Evolutionary conservation across 768 basidiomycete species (phyloP), one percentile per base, ranked within the genome.

Genomic region (Trametes cingulata): DNA sequence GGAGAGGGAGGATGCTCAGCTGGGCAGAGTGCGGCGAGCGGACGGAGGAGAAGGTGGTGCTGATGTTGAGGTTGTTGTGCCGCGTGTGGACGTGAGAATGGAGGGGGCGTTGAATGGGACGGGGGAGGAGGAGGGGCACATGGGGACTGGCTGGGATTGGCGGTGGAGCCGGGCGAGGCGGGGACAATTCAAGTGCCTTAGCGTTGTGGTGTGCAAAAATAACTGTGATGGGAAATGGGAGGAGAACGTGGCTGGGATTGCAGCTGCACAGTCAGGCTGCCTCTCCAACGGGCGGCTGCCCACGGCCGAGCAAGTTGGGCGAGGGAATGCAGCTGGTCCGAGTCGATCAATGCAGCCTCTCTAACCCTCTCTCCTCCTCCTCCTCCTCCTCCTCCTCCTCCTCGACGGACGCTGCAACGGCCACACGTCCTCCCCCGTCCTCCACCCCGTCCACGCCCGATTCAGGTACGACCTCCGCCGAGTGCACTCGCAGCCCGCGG

Each of bases 1-100:
- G 33, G 12, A 9, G 33, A 15, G 10, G 5, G 12, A 22, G 20
- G 22, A 35, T 12, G 36, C 29, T 33, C 29, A 10, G 4, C 6
- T 33, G 10, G n/a, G 12, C 19, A 20, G 49, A 39, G n/a, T 19
- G 35, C 19, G 49, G 36, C 9, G 10, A 39, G 19, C 17, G 46
- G 24, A 15, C 24, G 20, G 36, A n/a, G 22, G 43, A 3, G 40
- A 42, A 22, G 36, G 17, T 22, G 22, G 47, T 20, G 25, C 13
- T 17, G n/a, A 17, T n/a, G n/a, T n/a, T n/a, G n/a, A n/a, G n/a
- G n/a, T n/a, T n/a, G n/a, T n/a, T n/a, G n/a, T n/a, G n/a, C n/a
- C n/a, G 54, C 33, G 35, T 29, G 55, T 40, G 56, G 56, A 57
- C 47, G 56, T 57, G 56, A 48, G 45, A 47, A 43, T 22, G 55